phyloP scores from a whole-genome alignment of 2,329 filamentous ascomycete genomes.

The Penicillium sp. region DNA sequence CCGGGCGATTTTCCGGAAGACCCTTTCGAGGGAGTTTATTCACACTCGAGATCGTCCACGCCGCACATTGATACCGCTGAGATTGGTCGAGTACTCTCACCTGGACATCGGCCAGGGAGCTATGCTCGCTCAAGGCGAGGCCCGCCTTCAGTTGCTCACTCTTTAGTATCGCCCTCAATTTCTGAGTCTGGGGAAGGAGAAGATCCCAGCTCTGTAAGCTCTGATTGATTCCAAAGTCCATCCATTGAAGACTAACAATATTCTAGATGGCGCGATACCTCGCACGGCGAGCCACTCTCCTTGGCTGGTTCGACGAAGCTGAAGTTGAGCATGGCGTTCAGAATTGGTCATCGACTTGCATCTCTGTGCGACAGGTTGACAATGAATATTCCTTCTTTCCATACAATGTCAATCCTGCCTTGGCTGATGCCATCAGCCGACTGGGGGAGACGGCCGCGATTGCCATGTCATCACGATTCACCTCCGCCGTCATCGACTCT shows the following conservation, averaged over 20 bases:
- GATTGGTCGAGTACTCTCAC: slow-evolving; percentile 10
- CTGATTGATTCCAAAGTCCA: not conserved
- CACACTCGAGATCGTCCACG: slow-evolving; percentile 4
- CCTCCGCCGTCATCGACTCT: slow-evolving; percentile 1
- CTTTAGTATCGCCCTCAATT: slow-evolving; percentile 3
- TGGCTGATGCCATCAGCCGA: slow-evolving; percentile 2
- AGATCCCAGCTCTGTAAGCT: slow-evolving; percentile 7
- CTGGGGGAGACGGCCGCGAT: slow-evolving; percentile 6
- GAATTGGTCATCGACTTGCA: slow-evolving; percentile 9
- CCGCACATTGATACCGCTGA: slow-evolving; percentile 7
- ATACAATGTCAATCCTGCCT: slow-evolving; percentile 1
- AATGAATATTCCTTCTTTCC: slow-evolving; percentile 9
- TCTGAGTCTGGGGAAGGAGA: slow-evolving; percentile 8
- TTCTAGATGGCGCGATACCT: slow-evolving; percentile 6
- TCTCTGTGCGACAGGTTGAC: slow-evolving; percentile 1
- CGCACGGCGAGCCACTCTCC: slow-evolving; percentile 8
- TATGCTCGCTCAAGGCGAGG: not conserved
- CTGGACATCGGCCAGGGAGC: not conserved
- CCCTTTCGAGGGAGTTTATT: not conserved
- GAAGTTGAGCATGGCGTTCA: not conserved
- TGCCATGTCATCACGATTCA: slow-evolving; percentile 9
- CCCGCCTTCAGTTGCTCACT: slow-evolving; percentile 5
- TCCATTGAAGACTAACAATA: not conserved
- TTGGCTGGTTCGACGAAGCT: slow-evolving; percentile 9
- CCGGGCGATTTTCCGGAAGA: not conserved